These are phyloP conservation scores for Penicillium sp. DNA, from an alignment of 2,329 filamentous ascomycete genomes.

Conservation along the genomic window DNA sequence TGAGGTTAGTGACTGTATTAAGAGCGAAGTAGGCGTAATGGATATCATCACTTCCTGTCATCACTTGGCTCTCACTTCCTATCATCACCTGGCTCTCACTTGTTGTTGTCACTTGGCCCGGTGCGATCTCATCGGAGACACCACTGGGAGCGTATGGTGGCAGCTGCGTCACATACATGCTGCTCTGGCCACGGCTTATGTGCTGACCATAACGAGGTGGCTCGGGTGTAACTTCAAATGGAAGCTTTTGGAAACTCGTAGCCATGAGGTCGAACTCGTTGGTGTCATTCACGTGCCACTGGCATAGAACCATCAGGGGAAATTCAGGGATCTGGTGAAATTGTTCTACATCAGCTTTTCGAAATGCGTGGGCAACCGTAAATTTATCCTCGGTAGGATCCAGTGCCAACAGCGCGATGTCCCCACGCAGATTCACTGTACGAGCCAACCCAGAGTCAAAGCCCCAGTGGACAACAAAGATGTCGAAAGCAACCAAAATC, in stretches of 20 bases:
- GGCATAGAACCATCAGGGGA: too few species aligned
- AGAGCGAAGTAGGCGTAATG: too few species aligned
- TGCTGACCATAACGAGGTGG: neutral
- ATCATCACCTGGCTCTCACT: too few species aligned
- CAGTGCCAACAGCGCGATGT: conserved; percentile 15
- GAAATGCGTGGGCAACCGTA: conserved; percentile 5
- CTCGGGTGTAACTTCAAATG: neutral
- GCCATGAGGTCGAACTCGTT: neutral
- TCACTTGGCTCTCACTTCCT: too few species aligned
- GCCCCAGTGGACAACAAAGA: conserved; percentile 23
- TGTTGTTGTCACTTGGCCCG: too few species aligned
- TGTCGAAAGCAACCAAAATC: conserved; percentile 3
- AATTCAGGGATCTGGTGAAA: too few species aligned
- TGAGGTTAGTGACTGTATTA: too few species aligned
- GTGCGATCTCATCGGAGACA: too few species aligned
- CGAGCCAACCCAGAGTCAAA: conserved; percentile 16
- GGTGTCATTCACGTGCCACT: neutral
- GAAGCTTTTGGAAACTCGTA: neutral
- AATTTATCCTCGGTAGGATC: conserved; percentile 14
- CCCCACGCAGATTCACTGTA: conserved; percentile 5
- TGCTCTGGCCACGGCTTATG: conserved; percentile 2
- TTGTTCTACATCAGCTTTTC: too few species aligned
- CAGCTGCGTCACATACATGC: too few species aligned
- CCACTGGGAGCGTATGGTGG: too few species aligned
- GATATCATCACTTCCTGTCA: too few species aligned